These are phyloP conservation scores for Ramaria sp. DNA, from an alignment of 768 basidiomycete species.

Conservation along the genomic window DNA sequence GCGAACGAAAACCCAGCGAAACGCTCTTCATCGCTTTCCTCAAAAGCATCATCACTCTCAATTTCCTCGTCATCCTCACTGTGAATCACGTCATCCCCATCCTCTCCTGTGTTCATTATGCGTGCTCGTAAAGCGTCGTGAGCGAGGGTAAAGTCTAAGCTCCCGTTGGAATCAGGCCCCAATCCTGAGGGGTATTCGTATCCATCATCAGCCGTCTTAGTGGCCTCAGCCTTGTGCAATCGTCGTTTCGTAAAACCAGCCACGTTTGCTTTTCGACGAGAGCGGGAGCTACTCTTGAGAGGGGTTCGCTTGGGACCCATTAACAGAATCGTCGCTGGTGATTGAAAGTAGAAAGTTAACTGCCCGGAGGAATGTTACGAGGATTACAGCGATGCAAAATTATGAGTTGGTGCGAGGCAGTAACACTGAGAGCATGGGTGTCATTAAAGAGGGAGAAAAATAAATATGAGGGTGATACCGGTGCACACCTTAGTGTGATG, in stretches of 20 bases:
- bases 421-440: too few species aligned
- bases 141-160: constrained; percentile 21
- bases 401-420: too few species aligned
- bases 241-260: constrained; percentile 43
- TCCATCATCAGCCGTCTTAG: constrained; percentile 34
- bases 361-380: too few species aligned
- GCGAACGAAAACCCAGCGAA: constrained; percentile 51
- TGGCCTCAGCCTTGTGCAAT: constrained; percentile 29
- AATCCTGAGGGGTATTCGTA: constrained; percentile 44
- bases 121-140: neutral
- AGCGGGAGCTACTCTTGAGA: neutral
- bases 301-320: neutral
- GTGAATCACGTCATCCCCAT: constrained; percentile 21
- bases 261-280: constrained; percentile 25
- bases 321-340: too few species aligned
- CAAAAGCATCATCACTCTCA: constrained; percentile 75
- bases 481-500: too few species aligned
- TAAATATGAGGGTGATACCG: too few species aligned
- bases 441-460: too few species aligned
- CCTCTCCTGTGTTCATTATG: constrained; percentile 24
- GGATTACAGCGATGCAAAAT: too few species aligned
- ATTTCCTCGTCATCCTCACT: constrained; percentile 78
- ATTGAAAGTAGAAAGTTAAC: too few species aligned
- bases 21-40: constrained; percentile 70
- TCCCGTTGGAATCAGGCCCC: constrained; percentile 31